Evolutionary conservation across 176 grass and related monocot genomes (phyloP), one percentile per base, ranked within the genome.

Genomic region (Melocanna baccifera): DNA sequence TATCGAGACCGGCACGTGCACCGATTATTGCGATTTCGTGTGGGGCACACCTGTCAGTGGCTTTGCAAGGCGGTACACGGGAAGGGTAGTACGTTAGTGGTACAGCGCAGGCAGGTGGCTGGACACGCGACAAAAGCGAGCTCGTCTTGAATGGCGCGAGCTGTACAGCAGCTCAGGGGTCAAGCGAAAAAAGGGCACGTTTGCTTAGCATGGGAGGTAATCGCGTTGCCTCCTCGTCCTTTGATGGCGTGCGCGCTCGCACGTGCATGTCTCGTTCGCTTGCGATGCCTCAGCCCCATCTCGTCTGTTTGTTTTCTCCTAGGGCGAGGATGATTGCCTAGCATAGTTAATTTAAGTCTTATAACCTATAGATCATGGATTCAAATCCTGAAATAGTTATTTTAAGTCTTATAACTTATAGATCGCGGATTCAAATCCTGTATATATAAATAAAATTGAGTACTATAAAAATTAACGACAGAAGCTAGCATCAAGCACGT

Each of bases 161-260:
- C 30, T 69, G 78, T 50, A 25, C 62, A 18, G 78, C 7, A 9
- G 51, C 6, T 34, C n/a, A 37, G 6, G 19, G 26, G 15, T 40
- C 9, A 58, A 25, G n/a, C 14, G 41, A 18, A 9, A 5, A 2
- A 59, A 19, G 7, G 19, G 36, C 36, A 37, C 30, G 73, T 79
- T 90, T 90, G 89, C 89, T 90, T 90, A 90, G 89, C 89, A 14
- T 51, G 89, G 84, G 84, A 87, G 89, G 84, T 50, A 87, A 90
- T 26, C 16, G 66, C 52, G 34, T 3, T 53, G 47, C 71, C 16
- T 19, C 6, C 51, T 56, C 9, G 51, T 61, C 32, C 73, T 23
- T 22, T 4, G 50, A 19, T 19, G 6, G 16, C 6, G 9, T 10
- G 9, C 41, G 9, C 9, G 9, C 12, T 4, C 9, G 12, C 12